Base-by-base conservation (phyloP, 345 rosid genomes). In the Balakata baccata region DNA sequence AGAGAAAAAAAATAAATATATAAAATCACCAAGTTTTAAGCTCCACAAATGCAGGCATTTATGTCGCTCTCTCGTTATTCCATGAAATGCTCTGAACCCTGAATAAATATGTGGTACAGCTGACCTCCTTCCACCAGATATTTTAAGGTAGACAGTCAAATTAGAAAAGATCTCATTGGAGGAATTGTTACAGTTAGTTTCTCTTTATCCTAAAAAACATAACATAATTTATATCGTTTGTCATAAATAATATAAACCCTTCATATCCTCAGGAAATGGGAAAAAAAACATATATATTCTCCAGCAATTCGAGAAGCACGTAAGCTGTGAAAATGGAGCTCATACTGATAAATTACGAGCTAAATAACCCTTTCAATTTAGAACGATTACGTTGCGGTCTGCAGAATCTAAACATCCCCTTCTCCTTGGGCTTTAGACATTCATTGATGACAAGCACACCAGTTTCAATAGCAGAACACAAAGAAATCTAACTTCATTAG, bases 61-160 rank as follows among this genome's bases (percentile, higher is more conserved):
- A 16, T 37, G 66, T 38, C 46, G 0, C 46, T 18, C 18, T 54
- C 46, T 29, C 14, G 39, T 47, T 6, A 2, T 67, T 34, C 43
- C 20, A 25, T 50, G 25, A 50, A 29, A n/a, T 12, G 5, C 45
- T 34, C 59, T 12, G 34, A 29, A 29, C 1, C 34, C 34, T 29
- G 34, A 29, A 64, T 54, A 50, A 54, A 29, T 47, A 11, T 17
- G 75, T 54, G 70, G 70, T 13, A 0, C 2, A 2, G 68, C 25
- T 37, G 62, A 12, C 49, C 37, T 16, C 3, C 6, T n/a, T 23
- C 59, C 20, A 1, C 34, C 10, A 62, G 77, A 76, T 80, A 64
- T 58, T 76, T 74, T 77, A 8, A 51, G 10, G 10, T 43, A 43
- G 34, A 29, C 34, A 29, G 1, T 29, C 34, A 29, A 29, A 29